Conservation (phyloP, 768 basidiomycete species). For the Boletus sensibilis region DNA sequence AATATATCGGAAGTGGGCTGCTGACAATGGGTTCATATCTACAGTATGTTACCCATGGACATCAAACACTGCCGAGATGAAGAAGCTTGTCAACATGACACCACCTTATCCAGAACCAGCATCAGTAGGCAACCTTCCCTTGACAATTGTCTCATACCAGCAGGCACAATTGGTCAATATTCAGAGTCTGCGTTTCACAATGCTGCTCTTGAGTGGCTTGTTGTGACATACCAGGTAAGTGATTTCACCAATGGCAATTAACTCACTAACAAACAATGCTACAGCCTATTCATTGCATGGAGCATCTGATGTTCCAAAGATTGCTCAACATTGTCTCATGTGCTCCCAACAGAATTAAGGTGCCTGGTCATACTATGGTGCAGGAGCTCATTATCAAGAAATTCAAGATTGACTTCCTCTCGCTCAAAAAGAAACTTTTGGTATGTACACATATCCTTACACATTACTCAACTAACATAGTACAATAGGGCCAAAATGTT, state of each 20-base stretch:
- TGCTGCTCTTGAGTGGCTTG: not conserved
- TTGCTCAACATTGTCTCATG: not conserved
- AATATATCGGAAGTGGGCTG: not conserved
- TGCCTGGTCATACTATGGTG: not conserved
- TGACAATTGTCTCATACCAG: not conserved
- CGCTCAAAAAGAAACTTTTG: constrained; percentile 1
- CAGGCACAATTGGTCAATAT: not conserved
- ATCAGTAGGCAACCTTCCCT: constrained; percentile 1
- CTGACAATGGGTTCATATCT: not conserved
- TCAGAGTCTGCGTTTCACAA: not conserved
- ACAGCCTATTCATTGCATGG: constrained; percentile 4
- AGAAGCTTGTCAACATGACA: not conserved
- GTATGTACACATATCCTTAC: not conserved
- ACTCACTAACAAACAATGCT: not conserved
- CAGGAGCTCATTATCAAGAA: not conserved
- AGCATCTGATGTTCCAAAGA: not conserved
- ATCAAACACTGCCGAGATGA: not conserved
- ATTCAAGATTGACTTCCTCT: constrained; percentile 2
- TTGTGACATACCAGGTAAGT: not conserved
- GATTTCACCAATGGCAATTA: not conserved
- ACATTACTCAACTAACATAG: not conserved
- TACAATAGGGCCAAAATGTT: not conserved
- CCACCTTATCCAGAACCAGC: not conserved
- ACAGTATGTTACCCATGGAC: not conserved
- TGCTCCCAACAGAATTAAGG: constrained; percentile 2